These are phyloP conservation scores for Didymella pomorum DNA, from an alignment of 2,329 filamentous ascomycete species.

Conservation along the genomic window DNA sequence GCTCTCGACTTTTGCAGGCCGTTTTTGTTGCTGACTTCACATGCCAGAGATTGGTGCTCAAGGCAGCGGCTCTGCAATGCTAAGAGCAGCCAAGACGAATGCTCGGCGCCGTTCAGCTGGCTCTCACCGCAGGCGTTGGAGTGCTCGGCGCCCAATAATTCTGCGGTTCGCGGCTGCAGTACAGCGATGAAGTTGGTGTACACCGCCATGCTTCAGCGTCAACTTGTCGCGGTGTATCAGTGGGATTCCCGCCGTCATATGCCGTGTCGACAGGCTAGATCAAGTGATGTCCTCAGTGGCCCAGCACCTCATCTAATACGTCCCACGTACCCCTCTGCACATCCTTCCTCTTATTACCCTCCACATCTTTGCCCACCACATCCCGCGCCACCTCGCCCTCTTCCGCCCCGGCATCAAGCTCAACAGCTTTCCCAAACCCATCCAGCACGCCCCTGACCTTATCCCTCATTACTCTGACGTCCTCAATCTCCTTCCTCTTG, in stretches of 20 bases:
- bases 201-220: neutral
- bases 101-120: neutral
- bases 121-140: neutral
- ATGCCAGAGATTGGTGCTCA: neutral
- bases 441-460: constrained; percentile 78
- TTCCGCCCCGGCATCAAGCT: constrained; percentile 17
- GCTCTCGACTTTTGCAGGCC: neutral
- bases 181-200: neutral
- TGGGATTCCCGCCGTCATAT: neutral
- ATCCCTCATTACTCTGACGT: constrained; percentile 71
- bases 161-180: neutral
- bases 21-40: constrained; percentile 3
- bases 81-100: neutral
- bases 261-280: neutral
- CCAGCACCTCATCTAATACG: constrained; percentile 47
- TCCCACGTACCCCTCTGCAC: constrained; percentile 49
- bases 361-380: constrained; percentile 14
- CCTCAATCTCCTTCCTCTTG: constrained; percentile 75
- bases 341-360: constrained; percentile 30
- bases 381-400: constrained; percentile 31
- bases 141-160: neutral
- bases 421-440: constrained; percentile 61
- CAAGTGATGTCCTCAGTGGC: constrained; percentile 19
- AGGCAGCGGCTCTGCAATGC: neutral
- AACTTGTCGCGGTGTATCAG: neutral